phyloP scores from a whole-genome alignment of 2,329 filamentous ascomycete genomes.

The Mariannaea sp. region DNA sequence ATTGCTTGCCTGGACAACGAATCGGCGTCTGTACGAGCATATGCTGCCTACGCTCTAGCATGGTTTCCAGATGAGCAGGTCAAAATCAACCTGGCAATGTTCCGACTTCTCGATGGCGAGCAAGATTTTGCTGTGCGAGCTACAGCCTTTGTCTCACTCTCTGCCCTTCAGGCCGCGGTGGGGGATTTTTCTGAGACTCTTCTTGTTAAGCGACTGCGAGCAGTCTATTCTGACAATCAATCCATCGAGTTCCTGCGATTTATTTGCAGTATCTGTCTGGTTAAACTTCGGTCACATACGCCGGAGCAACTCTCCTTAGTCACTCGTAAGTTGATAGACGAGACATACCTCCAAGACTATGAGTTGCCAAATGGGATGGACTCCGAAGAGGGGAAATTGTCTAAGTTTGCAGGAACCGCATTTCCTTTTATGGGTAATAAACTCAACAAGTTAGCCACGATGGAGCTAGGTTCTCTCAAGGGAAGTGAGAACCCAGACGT shows the following conservation, averaged over 20 bases:
- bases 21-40: background rate
- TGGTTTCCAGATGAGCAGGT: background rate
- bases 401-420: background rate
- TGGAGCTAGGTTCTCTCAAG: background rate
- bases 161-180: background rate
- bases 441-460: background rate
- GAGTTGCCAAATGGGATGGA: background rate
- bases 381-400: background rate
- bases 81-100: background rate
- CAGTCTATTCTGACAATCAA: background rate
- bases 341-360: background rate
- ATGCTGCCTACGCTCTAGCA: background rate
- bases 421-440: background rate
- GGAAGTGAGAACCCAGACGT: conserved; percentile 5
- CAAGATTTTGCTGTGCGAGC: background rate
- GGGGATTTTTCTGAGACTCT: background rate
- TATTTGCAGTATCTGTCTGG: conserved; percentile 2
- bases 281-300: conserved; percentile 1
- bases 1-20: background rate
- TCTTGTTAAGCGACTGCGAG: background rate
- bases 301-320: background rate
- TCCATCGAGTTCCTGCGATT: background rate
- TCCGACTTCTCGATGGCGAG: background rate
- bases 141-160: background rate
- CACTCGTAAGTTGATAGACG: background rate